Conservation (phyloP, 1,284 basidiomycete species). For the Cystobasidium pallidum region DNA sequence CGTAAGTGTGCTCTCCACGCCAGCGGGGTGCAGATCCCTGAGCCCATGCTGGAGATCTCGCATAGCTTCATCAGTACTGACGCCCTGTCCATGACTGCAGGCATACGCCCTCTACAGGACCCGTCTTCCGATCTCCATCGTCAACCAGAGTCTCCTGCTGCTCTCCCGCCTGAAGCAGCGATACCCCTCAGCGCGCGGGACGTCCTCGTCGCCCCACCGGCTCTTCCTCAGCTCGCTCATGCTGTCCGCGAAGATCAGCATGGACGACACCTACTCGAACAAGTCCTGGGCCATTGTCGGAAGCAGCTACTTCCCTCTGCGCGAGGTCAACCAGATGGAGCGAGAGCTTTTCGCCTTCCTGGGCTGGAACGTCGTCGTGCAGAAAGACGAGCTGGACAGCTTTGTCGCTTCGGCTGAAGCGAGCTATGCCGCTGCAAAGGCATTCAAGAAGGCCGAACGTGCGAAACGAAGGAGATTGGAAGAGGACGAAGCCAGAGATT, state of each 20-base stretch:
- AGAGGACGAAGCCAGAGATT: slow-evolving; percentile 37
- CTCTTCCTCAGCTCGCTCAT: slow-evolving; percentile 91
- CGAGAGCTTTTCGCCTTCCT: slow-evolving; percentile 89
- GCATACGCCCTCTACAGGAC: slow-evolving; percentile 89
- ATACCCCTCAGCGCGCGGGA: slow-evolving; percentile 84
- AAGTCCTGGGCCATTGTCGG: slow-evolving; percentile 94
- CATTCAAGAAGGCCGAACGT: not conserved
- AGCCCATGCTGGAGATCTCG: not conserved
- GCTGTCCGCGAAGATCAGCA: slow-evolving; percentile 78
- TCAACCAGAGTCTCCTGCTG: slow-evolving; percentile 80
- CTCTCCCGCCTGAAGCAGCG: slow-evolving; percentile 84
- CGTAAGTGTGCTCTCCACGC: slow-evolving; percentile 45
- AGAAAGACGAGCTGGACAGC: slow-evolving; percentile 66
- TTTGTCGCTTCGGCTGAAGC: slow-evolving; percentile 68
- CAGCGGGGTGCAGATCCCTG: no score
- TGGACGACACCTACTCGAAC: slow-evolving; percentile 93
- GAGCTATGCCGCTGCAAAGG: slow-evolving; percentile 61
- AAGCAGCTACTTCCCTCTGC: slow-evolving; percentile 83
- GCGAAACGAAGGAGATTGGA: slow-evolving; percentile 31
- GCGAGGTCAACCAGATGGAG: slow-evolving; percentile 96
- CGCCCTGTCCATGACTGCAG: slow-evolving; percentile 8
- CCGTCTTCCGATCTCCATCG: slow-evolving; percentile 77
- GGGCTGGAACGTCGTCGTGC: slow-evolving; percentile 85
- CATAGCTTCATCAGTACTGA: no score
- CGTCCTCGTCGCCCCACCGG: slow-evolving; percentile 77